Base-by-base conservation (phyloP, 331 rosid genomes). In the Quercus tomentella region DNA sequence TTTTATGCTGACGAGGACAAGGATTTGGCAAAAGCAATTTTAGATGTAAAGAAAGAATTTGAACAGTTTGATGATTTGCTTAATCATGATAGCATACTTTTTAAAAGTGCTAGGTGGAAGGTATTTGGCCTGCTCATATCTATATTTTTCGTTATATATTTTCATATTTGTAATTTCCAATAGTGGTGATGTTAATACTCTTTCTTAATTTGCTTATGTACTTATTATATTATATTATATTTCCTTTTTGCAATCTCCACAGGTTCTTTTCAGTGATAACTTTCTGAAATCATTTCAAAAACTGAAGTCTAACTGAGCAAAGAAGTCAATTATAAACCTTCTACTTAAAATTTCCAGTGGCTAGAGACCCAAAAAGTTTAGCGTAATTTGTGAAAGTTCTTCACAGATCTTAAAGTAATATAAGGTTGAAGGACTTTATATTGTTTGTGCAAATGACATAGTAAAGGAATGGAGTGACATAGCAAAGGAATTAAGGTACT, bases 281-380 rank as follows among this genome's bases (percentile, higher is more conserved):
- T 90, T 93, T 77, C 74, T 89, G 2, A 93, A 85, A 82, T 91
- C 96, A 37, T 92, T 92, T 82, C 84, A 81, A 83, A 92, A 77
- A 37, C 33, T 86, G 75, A 68, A 21, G 14, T 79, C 86, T 4
- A 54, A 43, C 17, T 79, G 70, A 16, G 57, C 31, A 43, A 89
- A 81, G 83, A 85, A 86, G 71, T 89, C 73, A 1, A 84, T 88
- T 30, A 10, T 93, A 57, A 41, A 18, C 74, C 92, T 85, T 65
- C 66, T 89, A 2, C 85, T 88, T 57, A 85, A 80, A 70, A 88
- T 92, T 75, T 83, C 96, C 3, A 12, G 28, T 45, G 96, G 96
- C 3, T 91, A 97, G 93, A 91, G 96, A 82, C 94, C 96, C 0
- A 87, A 82, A 68, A 77, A 72, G 69, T 76, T 28, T 3, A 80